Base-by-base conservation (phyloP, 1,139 yeast species). In the Yamadazyma taylorii region DNA sequence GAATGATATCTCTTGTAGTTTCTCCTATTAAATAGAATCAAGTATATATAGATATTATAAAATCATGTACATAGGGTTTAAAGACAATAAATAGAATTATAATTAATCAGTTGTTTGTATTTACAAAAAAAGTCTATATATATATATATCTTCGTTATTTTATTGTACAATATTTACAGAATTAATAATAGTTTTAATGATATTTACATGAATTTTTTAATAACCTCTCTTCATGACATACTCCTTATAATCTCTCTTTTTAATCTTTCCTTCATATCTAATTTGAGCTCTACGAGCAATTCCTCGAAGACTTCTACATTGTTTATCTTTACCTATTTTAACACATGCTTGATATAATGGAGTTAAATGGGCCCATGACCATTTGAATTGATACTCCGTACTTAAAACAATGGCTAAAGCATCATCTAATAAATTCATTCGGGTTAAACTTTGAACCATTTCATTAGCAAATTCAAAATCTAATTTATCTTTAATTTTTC, bases 381-480 rank as follows among this genome's bases (percentile, higher is more conserved):
- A 89, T 26, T 72, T 66, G 57, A 86, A 85, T 48, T 79, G 81
- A 32, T 75, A 77, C 44, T 77, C 76, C 0, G 95, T 81, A 34
- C 92, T 78, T 36, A 77, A 13, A 19, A 87, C 73, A 23, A 88
- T 66, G 17, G 81, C 80, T 41, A 83, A 61, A 0, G 95, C 96
- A 53, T 88, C 95, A 11, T 78, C 74, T 10, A 79, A 62, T 34
- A 77, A 61, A 7, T 78, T 74, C 55, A 79, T 62, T 11, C 65
- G 62, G 0, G 79, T 68, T 39, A 83, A 67, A 16, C 79, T 60
- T 7, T 65, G 60, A 2, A 84, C 75, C 83, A 85, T 80, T 10
- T 74, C 66, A 26, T 73, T 61, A 2, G 95, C 94, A 65, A 85
- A 85, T 41, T 69, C 68, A 58, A 81, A 83, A 55, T 89, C 96